Evolutionary conservation across 2,329 filamentous ascomycete species (phyloP).

Genomic region (Penicillium decumbens): DNA sequence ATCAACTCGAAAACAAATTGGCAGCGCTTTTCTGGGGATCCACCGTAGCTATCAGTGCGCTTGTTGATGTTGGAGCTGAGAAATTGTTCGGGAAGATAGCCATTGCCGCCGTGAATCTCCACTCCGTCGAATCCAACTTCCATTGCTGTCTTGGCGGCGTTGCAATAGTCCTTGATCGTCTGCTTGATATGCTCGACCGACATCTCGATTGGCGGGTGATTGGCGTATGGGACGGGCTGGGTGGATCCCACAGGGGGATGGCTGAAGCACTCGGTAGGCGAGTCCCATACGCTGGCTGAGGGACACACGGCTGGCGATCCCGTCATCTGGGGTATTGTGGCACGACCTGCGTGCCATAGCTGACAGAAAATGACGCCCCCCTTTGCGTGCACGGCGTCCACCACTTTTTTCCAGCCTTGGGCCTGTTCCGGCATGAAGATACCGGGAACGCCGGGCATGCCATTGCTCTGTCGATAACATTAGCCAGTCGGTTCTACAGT

Average conservation of each 20-base stretch:
- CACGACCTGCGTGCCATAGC: slow-evolving; percentile 46
- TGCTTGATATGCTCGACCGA: slow-evolving; percentile 45
- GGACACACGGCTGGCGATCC: slow-evolving; percentile 36
- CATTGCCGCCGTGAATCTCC: slow-evolving; percentile 49
- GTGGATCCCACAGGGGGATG: slow-evolving; percentile 38
- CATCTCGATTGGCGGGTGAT: slow-evolving; percentile 44
- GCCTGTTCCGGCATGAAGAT: slow-evolving; percentile 41
- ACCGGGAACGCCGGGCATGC: slow-evolving; percentile 36
- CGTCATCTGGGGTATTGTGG: slow-evolving; percentile 42
- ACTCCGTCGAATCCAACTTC: slow-evolving; percentile 54
- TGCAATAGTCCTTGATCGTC: slow-evolving; percentile 44
- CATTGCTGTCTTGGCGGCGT: slow-evolving; percentile 49
- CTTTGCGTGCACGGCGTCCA: slow-evolving; percentile 49
- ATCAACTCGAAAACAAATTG: slow-evolving; percentile 56
- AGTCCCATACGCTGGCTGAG: slow-evolving; percentile 47
- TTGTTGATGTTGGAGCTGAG: slow-evolving; percentile 48
- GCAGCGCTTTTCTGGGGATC: slow-evolving; percentile 50
- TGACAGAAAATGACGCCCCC: slow-evolving; percentile 47
- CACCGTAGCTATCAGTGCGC: slow-evolving; percentile 50
- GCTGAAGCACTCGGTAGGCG: slow-evolving; percentile 41
- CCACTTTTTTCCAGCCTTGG: slow-evolving; percentile 49
- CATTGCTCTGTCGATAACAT: slow-evolving; percentile 29
- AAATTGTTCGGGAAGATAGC: slow-evolving; percentile 53
- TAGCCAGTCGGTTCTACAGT: not conserved
- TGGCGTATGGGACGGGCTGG: slow-evolving; percentile 37